Evolutionary conservation across 2,329 filamentous ascomycete species (phyloP).

Genomic region (Pseudogymnoascus sp.): DNA sequence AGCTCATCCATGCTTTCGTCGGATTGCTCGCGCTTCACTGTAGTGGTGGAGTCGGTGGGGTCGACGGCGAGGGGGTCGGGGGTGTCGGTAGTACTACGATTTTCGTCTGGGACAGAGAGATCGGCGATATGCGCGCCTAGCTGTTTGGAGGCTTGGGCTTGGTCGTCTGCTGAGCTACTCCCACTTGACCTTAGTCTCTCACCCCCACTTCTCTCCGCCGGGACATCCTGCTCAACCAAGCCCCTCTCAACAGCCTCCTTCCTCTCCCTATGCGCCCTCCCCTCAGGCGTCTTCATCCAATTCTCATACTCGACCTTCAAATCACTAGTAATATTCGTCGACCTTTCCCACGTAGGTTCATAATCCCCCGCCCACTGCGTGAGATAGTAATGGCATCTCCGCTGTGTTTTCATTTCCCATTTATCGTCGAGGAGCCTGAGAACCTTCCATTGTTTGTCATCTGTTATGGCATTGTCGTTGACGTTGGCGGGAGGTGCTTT

Average conservation of each 20-base stretch:
- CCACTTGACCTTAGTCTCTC: too few species aligned
- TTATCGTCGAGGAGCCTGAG: neutral
- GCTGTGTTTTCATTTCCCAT: neutral
- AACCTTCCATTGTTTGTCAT: neutral
- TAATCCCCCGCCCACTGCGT: neutral
- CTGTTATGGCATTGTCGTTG: too few species aligned
- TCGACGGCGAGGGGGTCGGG: too few species aligned
- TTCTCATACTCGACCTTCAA: neutral
- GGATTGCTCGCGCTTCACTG: neutral
- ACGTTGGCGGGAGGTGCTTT: neutral
- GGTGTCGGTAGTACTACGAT: too few species aligned
- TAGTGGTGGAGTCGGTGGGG: neutral
- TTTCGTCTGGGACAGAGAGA: neutral
- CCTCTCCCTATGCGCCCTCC: neutral
- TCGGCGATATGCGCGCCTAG: neutral
- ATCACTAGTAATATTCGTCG: neutral
- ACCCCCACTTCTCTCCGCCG: neutral
- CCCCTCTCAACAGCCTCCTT: neutral
- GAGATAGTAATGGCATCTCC: neutral
- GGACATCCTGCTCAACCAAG: too few species aligned
- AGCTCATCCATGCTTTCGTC: neutral
- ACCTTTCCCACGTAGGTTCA: neutral
- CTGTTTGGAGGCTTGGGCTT: neutral
- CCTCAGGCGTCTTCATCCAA: neutral
- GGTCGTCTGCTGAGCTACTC: too few species aligned